A percentile compares a stretch with the other conserved stretches of the same genome.
Conservation (phyloP, 192 early-diverging fungal species). For the Coemansia sp. region DNA sequence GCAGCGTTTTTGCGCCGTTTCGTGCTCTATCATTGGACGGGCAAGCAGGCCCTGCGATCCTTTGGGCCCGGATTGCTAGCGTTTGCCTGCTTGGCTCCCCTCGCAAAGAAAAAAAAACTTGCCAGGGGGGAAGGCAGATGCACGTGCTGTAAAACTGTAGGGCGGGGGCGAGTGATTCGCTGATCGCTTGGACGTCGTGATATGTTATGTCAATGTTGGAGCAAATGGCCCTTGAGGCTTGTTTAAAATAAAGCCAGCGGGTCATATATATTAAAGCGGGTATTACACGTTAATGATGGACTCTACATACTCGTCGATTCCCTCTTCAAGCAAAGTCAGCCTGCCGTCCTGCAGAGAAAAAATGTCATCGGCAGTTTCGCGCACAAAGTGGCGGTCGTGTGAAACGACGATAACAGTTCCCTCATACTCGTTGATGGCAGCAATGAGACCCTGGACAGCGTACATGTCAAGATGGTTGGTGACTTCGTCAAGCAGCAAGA, state of each 20-base stretch:
- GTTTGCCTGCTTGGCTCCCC: background rate
- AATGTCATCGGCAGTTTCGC: conserved; percentile 55
- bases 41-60: background rate
- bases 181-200: background rate
- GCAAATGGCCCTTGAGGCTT: too few species aligned
- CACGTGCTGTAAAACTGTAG: conserved; percentile 19
- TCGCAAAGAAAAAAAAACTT: background rate
- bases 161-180: background rate
- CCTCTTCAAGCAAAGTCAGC: conserved; percentile 56
- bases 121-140: background rate
- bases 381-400: conserved; percentile 86
- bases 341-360: conserved; percentile 54
- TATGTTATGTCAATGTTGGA: background rate
- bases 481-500: conserved; percentile 75
- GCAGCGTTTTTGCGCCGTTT: too few species aligned
- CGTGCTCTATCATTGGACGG: too few species aligned
- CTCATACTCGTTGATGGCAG: conserved; percentile 63
- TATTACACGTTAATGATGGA: conserved; percentile 5
- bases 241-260: too few species aligned
- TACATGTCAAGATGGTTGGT: conserved; percentile 89
- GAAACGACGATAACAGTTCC: conserved; percentile 79
- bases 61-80: background rate
- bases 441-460: conserved; percentile 70
- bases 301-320: conserved; percentile 62
- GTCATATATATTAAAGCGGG: too few species aligned